Evolutionary conservation across 169 alveolate species (phyloP), one percentile per base, ranked within the genome.

Genomic region (Babesia bovis): DNA sequence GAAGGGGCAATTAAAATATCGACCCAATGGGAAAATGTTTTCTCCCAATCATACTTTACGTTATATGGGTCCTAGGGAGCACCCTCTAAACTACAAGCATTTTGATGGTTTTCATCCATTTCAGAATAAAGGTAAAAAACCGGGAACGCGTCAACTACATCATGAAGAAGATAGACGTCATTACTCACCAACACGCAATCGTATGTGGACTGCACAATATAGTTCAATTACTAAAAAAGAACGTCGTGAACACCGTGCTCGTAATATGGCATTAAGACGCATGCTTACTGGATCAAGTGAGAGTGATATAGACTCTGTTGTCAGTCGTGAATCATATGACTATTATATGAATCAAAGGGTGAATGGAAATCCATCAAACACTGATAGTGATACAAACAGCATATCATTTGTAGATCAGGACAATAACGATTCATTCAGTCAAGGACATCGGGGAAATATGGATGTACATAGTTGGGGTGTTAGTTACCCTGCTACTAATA

Each of bases 321-420:
- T 21, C 38, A 59, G 55, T 30, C 32, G 35, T 13, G 53, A n/a
- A 4, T 59, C 55, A 13, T 59, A 21, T 28, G 52, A n/a, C 4
- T 7, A 15, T 17, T 4, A 56, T 23, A 36, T 4, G 10, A 21
- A 25, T 7, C 67, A n/a, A 23, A n/a, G n/a, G n/a, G n/a, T n/a
- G n/a, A 7, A 30, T 4, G 51, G 15, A 3, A 17, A 23, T 21
- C 5, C 69, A 25, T 7, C 19, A 19, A 5, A 19, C 32, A 59
- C 44, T 41, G 69, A 59, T 3, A 59, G 45, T 1, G 69, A 36
- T 17, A 32, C 40, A 38, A 59, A 55, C 41, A 19, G 36, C 4
- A 55, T 23, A 21, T 23, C 41, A 9, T 35, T 17, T 10, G 30
- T 32, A 9, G 66, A 56, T 32, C 17, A 23, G 5, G 21, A 28